Evolutionary conservation across 2,329 filamentous ascomycete genomes (phyloP).

Genomic region (Pseudocercospora pini-densiflorae): DNA sequence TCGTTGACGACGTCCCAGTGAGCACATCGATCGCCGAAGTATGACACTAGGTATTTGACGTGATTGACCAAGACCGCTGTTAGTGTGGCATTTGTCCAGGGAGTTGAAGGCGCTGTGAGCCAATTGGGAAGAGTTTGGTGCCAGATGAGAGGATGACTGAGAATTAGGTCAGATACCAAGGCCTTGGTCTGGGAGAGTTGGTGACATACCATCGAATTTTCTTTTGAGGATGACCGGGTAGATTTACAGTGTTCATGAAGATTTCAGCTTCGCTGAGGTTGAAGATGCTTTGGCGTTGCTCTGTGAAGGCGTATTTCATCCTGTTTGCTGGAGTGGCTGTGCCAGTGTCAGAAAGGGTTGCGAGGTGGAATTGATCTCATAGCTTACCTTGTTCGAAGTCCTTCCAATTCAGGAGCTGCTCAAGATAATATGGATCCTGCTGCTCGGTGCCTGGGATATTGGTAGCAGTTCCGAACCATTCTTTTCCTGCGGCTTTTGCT

Average conservation of each 20-base stretch:
- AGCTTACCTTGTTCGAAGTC: conserved; percentile 61
- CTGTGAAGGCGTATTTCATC: conserved; percentile 48
- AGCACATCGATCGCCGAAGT: conserved; percentile 46
- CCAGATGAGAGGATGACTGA: conserved; percentile 42
- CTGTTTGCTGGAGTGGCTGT: conserved; percentile 40
- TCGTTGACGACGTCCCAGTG: conserved; percentile 26
- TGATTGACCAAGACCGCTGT: conserved; percentile 49
- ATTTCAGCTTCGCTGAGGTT: conserved; percentile 30
- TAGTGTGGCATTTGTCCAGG: conserved; percentile 44
- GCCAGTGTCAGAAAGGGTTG: background rate
- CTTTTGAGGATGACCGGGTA: background rate
- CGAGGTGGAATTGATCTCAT: background rate
- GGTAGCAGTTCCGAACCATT: conserved; percentile 56
- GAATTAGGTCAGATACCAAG: conserved; percentile 19
- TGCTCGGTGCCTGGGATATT: conserved; percentile 56
- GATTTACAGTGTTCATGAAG: background rate
- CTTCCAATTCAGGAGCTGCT: conserved; percentile 57
- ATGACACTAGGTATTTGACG: conserved; percentile 45
- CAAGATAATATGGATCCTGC: conserved; percentile 59
- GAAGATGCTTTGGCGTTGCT: conserved; percentile 42
- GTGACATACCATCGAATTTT: background rate
- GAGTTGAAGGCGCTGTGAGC: conserved; percentile 34
- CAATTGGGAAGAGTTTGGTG: conserved; percentile 47
- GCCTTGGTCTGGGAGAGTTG: background rate
- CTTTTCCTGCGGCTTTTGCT: conserved; percentile 32